A percentile compares a stretch with the other conserved stretches of the same genome.
Evolutionary conservation across 805 yeast species (phyloP).

Genomic region (Myxozyma neglecta): DNA sequence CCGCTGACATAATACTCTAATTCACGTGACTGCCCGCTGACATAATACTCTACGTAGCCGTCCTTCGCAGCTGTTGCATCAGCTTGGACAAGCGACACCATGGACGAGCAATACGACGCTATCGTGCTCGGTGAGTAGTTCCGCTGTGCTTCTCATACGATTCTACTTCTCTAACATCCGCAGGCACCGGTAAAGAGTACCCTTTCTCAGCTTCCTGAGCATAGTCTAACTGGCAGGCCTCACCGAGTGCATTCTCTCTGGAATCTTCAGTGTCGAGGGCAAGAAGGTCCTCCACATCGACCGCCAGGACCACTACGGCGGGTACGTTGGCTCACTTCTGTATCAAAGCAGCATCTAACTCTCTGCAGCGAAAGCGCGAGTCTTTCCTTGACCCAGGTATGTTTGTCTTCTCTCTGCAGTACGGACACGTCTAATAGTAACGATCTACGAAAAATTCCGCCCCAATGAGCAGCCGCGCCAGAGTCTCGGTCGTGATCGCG

Average conservation of each 20-base stretch:
- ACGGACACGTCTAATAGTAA: too few species aligned
- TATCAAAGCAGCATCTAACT: background rate
- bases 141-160: background rate
- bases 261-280: conserved; percentile 94
- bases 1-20: too few species aligned
- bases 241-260: conserved; percentile 94
- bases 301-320: conserved; percentile 95
- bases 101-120: conserved; percentile 97
- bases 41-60: background rate
- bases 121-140: conserved; percentile 74
- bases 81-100: conserved; percentile 36
- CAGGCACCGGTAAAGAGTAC: conserved; percentile 40
- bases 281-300: conserved; percentile 96
- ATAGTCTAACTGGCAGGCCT: conserved; percentile 54
- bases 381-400: conserved; percentile 59
- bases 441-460: conserved; percentile 81
- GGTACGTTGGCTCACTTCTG: conserved; percentile 36
- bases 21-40: too few species aligned
- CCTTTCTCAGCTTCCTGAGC: background rate
- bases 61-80: background rate
- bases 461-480: conserved; percentile 66
- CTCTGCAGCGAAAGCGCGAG: conserved; percentile 68
- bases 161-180: background rate
- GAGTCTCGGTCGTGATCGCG: conserved; percentile 85
- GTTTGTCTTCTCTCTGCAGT: too few species aligned